Base-by-base conservation (phyloP, 345 rosid genomes). In the Bruguiera sexangula region DNA sequence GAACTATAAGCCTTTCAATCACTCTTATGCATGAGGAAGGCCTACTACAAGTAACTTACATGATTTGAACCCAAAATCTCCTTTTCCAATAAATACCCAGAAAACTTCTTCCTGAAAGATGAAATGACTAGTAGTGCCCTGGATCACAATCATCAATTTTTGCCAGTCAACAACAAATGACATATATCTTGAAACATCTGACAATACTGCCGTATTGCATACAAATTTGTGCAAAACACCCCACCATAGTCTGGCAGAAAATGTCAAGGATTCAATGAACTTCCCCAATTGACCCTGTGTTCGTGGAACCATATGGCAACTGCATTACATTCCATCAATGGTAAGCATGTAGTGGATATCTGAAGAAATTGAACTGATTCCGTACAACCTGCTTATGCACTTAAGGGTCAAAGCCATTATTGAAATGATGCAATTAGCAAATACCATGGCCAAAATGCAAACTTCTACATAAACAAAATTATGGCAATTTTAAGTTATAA, bases 221-320 rank as follows among this genome's bases (percentile, higher is more conserved):
- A 52, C 8, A 68, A 71, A 37, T 22, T 34, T 53, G 51, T 37
- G 27, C 69, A 70, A 69, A 55, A 60, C 18, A 63, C 60, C 77
- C 62, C 79, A 94, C 97, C 98, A 94, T 54, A 89, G 65, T 78
- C 90, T 87, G 50, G 89, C 85, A 83, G 96, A 85, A 82, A 83
- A 94, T 53, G 85, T 68, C 81, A 89, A 83, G 39, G 93, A 78
- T 39, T 85, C 81, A 1, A 89, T 79, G 72, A 89, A 94, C 53
- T 80, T 84, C 76, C 85, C 86, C 83, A 94, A 73, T 68, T 69
- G 76, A 71, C 84, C 80, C 53, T 79, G 83, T 20, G 69, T 76
- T 50, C 75, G 79, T 39, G 87, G 76, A 70, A 70, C 72, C 60
- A 74, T 72, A 82, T 75, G 77, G 79, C 89, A 86, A 79, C 98